Percentiles rank a stretch among this genome's conserved stretches.
Conservation (phyloP, 1,284 basidiomycete species). For the Ustilago xerochloae region DNA sequence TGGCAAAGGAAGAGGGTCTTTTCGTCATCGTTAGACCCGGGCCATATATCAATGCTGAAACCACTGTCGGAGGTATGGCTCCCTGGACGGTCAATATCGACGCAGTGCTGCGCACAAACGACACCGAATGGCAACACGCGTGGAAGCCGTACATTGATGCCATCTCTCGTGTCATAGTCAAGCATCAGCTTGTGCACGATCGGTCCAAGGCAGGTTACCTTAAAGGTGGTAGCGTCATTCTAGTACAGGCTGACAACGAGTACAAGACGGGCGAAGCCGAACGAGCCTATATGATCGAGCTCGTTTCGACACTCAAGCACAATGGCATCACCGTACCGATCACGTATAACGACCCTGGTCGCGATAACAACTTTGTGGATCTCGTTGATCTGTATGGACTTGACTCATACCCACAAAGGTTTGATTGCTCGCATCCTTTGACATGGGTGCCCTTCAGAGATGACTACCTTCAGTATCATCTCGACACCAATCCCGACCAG, state of each 20-base stretch:
- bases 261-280: slow-evolving; percentile 66
- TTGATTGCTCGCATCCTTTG: slow-evolving; percentile 78
- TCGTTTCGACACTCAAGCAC: slow-evolving; percentile 38
- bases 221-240: slow-evolving; percentile 48
- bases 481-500: slow-evolving; percentile 72
- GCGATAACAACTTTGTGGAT: slow-evolving; percentile 56
- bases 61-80: slow-evolving; percentile 78
- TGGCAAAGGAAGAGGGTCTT: slow-evolving; percentile 74
- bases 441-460: slow-evolving; percentile 71
- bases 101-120: slow-evolving; percentile 76
- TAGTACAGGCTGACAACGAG: slow-evolving; percentile 59
- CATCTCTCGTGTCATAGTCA: slow-evolving; percentile 74
- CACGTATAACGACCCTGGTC: slow-evolving; percentile 51
- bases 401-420: slow-evolving; percentile 76
- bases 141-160: slow-evolving; percentile 79
- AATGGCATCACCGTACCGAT: slow-evolving; percentile 49
- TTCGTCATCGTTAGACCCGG: slow-evolving; percentile 77
- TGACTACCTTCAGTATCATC: slow-evolving; percentile 49
- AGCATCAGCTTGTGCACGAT: slow-evolving; percentile 75
- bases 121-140: slow-evolving; percentile 75
- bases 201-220: slow-evolving; percentile 5
- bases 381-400: slow-evolving; percentile 73
- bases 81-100: slow-evolving; percentile 79
- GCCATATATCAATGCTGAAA: slow-evolving; percentile 78
- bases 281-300: slow-evolving; percentile 40